phyloP scores from a whole-genome alignment of 495 filamentous ascomycete species.

The Penicillium tannophilum region DNA sequence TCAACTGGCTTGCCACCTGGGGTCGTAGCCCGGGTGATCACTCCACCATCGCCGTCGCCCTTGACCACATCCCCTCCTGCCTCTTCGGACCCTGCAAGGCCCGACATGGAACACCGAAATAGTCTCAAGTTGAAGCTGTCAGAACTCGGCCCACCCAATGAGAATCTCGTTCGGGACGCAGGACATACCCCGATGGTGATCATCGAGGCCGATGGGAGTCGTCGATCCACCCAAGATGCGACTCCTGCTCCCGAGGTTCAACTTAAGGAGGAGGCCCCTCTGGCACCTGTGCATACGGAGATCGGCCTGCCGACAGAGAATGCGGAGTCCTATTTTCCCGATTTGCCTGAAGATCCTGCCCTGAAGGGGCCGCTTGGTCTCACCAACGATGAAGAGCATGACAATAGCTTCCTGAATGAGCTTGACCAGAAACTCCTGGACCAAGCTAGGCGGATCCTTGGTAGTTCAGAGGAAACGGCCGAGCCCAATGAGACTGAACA shows the following conservation, averaged over 20 bases:
- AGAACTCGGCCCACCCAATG: conserved; percentile 42
- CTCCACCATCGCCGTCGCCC: conserved; percentile 43
- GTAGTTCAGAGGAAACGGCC: conserved; percentile 18
- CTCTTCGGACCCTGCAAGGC: conserved; percentile 30
- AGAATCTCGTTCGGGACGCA: conserved; percentile 43
- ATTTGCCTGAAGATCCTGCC: conserved; percentile 47
- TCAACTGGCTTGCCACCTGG: conserved; percentile 47
- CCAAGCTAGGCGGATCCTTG: conserved; percentile 38
- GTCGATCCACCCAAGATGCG: conserved; percentile 31
- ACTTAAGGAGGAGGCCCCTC: conserved; percentile 29
- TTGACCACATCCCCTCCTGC: conserved; percentile 32
- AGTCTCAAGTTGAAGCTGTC: conserved; percentile 46
- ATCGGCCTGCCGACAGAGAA: conserved; percentile 41
- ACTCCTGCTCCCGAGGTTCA: conserved; percentile 24
- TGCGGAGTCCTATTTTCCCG: conserved; percentile 46
- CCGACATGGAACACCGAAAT: conserved; percentile 34
- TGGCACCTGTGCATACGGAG: conserved; percentile 33
- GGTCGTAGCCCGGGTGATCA: conserved; percentile 48
- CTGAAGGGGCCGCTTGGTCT: conserved; percentile 49
- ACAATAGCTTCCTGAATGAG: conserved; percentile 43
- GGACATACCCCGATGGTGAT: conserved; percentile 53
- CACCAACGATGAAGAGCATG: conserved; percentile 44
- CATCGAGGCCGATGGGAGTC: conserved; percentile 40
- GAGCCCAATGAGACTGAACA: conserved; percentile 31
- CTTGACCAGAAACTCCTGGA: conserved; percentile 48